Base-by-base conservation (phyloP, 345 rosid species). In the Pistacia vera region DNA sequence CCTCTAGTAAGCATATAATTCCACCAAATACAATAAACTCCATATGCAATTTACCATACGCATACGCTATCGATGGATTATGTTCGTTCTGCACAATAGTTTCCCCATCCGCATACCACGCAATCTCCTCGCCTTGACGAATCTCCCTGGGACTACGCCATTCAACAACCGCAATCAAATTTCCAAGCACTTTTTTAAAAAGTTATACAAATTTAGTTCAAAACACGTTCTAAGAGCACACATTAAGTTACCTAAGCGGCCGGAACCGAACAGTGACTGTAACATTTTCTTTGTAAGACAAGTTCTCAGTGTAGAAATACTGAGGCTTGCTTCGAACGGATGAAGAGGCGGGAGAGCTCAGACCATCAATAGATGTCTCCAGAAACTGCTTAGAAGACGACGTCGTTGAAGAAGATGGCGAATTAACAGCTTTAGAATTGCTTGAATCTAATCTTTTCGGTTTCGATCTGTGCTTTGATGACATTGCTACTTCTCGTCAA, bases 91-190 rank as follows among this genome's bases (percentile, higher is more conserved):
- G 86, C 62, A 97, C 87, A 49, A 94, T 85, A 52, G 98, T 97
- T 86, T 97, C 98, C 70, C 99, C 99, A 76, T 97, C 99, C 1
- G 98, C 98, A 70, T 97, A 94, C 99, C 98, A 97, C n/a, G 98
- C 95, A 85, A 97, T 90, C 90, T 94, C 99, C 85, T 97, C 99
- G 7, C 99, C 97, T 77, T 83, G 95, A 61, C 98, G 95, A 81
- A 94, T 93, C 86, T 97, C 99, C 83, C 97, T 88, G 28, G 97
- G 98, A 84, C 98, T 96, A 77, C 66, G 49, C 66, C 80, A 82
- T 69, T 56, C 38, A 68, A 80, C 14, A 81, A 72, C 16, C 52
- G 36, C 46, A 69, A 46, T 82, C 78, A 85, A 72, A 78, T 59
- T 36, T 70, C 68, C 69, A 72, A 73, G 71, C 33, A 63, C 41